Evolutionary conservation across 768 basidiomycete species (phyloP), one percentile per base, ranked within the genome.

Genomic region (Chalciporus chontae): DNA sequence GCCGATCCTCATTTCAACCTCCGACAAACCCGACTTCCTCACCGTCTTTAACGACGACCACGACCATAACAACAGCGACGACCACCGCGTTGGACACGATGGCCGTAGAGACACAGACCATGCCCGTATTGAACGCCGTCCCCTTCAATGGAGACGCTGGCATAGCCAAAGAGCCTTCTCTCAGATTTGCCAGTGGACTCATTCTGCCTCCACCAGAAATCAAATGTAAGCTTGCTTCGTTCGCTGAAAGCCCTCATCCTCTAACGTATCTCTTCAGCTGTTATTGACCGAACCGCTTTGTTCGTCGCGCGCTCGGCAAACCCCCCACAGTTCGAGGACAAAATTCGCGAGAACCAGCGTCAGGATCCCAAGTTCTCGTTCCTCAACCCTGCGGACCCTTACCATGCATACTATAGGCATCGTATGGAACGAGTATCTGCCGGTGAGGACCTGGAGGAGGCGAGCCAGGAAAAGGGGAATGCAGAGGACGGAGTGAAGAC

Each of bases 301-400:
- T 92, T 88, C 52, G 89, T 98, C 53, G 91, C 94, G 31, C 87
- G 90, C 56, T 95, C 94, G n/a, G 88, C 87, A 23, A 90, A 96
- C 61, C 93, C 94, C 7, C 81, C 84, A 9, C 83, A 87, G 60
- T 94, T 99, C 64, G 95, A 98, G 73, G 91, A 94, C 66, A 94
- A 95, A 73, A 93, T 99, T 69, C 84, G 94, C 60, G 94, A 97
- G 72, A 88, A 90, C 62, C 94, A 94, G 71, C 90, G 93, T 72
- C 80, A 84, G 57, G 95, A 98, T 76, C 92, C 94, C 50, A 95
- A 96, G 73, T 99, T 98, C 78, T 93, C 95, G 50, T 99, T 99
- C 77, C 81, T 99, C 69, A 95, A 95, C 74, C 86, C 91, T 54
- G 82, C 83, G 43, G 96, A 99, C 77, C 92, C 96, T 57, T 99